Evolutionary conservation across 208 protist genomes (phyloP).

Genomic region (Angomonas ambiguus): DNA sequence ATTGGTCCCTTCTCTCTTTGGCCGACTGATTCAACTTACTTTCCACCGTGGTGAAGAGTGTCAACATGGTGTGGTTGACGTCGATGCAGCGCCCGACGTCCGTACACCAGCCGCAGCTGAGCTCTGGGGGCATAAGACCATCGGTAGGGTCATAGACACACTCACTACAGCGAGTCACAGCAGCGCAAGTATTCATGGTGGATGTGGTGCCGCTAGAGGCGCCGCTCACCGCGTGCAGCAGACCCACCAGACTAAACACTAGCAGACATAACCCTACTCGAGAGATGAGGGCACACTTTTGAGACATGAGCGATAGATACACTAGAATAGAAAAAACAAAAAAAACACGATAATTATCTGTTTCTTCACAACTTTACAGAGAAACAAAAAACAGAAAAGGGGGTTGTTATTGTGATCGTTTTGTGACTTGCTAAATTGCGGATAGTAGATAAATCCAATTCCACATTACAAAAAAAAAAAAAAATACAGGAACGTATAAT

Average conservation of each 20-base stretch:
- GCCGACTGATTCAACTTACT: background rate
- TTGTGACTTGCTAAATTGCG: no score
- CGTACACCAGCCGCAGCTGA: conserved; percentile 50
- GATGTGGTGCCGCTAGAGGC: background rate
- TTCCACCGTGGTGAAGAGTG: conserved; percentile 10
- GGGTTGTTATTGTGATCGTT: no score
- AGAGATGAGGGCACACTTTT: background rate
- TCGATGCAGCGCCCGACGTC: conserved; percentile 30
- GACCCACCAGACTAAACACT: background rate
- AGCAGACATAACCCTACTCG: no score
- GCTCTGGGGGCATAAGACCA: conserved; percentile 31
- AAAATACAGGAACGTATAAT: no score
- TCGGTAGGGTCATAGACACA: conserved; percentile 57
- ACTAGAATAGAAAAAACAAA: conserved; percentile 12
- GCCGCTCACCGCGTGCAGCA: background rate
- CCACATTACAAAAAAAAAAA: no score
- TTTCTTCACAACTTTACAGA: background rate
- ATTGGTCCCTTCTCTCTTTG: background rate
- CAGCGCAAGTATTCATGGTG: conserved; percentile 25
- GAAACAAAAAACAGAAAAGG: background rate
- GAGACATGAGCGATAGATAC: background rate
- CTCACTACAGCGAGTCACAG: conserved; percentile 35
- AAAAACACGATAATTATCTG: conserved; percentile 11
- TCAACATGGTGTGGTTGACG: conserved; percentile 24
- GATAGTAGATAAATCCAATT: no score